Evolutionary conservation across 2,329 filamentous ascomycete genomes (phyloP).

Genomic region (Trichoderma sp.): DNA sequence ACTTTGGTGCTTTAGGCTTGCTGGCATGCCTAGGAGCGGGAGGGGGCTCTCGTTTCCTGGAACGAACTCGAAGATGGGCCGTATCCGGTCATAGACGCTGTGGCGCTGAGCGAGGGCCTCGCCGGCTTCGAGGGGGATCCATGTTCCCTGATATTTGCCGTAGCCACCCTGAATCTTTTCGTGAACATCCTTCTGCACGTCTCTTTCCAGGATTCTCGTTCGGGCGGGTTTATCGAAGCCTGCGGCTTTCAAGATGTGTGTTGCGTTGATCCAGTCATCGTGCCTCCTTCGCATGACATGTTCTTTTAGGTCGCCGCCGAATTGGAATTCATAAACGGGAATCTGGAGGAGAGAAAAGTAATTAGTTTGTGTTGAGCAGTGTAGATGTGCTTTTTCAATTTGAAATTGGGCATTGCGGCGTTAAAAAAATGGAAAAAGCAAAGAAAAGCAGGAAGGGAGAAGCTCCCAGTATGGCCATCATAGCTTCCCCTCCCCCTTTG

Average conservation of each 20-base stretch:
- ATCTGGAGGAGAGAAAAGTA: constrained; percentile 56
- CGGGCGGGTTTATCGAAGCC: constrained; percentile 96
- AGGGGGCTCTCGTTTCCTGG: constrained; percentile 86
- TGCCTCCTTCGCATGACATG: constrained; percentile 95
- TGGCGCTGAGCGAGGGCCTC: constrained; percentile 83
- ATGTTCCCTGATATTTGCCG: constrained; percentile 98
- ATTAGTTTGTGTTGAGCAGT: background rate
- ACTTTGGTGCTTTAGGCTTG: constrained; percentile 75
- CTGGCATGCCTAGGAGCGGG: constrained; percentile 91
- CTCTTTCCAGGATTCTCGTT: constrained; percentile 91
- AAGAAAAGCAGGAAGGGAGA: too few species aligned
- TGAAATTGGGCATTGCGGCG: background rate
- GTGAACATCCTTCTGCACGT: constrained; percentile 94
- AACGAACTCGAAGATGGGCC: constrained; percentile 85
- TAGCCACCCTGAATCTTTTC: constrained; percentile 99
- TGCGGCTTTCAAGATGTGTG: constrained; percentile 94
- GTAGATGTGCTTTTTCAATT: background rate
- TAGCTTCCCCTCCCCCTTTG: background rate
- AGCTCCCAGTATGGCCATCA: background rate
- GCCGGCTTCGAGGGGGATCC: constrained; percentile 86
- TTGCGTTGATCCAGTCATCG: constrained; percentile 99
- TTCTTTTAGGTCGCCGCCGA: constrained; percentile 72
- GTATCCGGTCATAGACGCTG: constrained; percentile 78
- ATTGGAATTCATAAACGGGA: constrained; percentile 91
- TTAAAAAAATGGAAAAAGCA: background rate